Evolutionary conservation across 345 rosid species (phyloP).

Genomic region (Citrus hindsii): DNA sequence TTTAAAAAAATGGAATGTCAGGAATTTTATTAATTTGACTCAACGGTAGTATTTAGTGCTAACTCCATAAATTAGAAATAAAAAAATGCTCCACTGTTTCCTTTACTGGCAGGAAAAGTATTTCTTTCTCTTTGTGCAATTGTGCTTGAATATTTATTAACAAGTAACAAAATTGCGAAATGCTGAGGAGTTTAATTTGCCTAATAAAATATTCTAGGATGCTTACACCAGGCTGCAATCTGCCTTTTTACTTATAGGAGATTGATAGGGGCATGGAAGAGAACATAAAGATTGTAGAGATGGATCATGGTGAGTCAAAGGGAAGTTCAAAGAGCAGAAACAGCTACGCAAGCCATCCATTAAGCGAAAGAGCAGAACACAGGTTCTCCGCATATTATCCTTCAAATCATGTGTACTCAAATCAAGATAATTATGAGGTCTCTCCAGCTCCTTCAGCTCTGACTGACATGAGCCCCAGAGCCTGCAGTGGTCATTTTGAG

Average conservation of each 20-base stretch:
- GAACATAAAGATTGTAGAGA: conserved; percentile 77
- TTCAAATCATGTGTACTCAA: conserved; percentile 17
- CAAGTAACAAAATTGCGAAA: background rate
- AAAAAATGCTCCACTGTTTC: background rate
- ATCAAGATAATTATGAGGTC: conserved; percentile 30
- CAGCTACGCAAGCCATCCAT: conserved; percentile 36
- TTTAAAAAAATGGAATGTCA: background rate
- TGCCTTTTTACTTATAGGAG: conserved; percentile 38
- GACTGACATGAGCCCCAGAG: conserved; percentile 73
- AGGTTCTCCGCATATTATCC: conserved; percentile 32
- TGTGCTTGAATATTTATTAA: background rate
- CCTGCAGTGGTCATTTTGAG: conserved; percentile 72
- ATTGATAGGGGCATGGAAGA: conserved; percentile 54
- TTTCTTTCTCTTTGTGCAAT: background rate
- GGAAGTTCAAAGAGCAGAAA: conserved; percentile 39
- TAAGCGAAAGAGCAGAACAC: conserved; percentile 27
- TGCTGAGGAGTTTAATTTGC: no score
- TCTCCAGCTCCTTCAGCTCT: conserved; percentile 67
- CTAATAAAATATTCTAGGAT: no score
- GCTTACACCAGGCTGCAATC: background rate
- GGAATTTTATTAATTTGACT: background rate
- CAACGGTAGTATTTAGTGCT: background rate
- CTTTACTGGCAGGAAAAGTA: background rate
- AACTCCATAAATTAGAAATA: background rate
- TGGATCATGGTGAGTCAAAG: conserved; percentile 53